Evolutionary conservation across 148 eudicot genomes (phyloP).

Genomic region (Rhododendron henanense): DNA sequence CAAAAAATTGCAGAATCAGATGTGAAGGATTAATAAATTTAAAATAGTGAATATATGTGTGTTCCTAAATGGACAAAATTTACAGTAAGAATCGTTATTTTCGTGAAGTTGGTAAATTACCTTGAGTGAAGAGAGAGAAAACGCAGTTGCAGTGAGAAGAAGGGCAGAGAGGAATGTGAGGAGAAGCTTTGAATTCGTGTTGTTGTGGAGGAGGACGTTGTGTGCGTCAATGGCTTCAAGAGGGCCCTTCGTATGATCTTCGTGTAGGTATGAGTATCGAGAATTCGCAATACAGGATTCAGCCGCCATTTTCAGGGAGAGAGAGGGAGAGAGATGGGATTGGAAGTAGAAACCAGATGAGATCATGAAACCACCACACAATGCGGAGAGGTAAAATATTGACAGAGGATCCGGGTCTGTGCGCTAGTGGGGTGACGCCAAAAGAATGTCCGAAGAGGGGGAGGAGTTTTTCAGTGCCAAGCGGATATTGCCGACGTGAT

Average conservation of each 20-base stretch:
- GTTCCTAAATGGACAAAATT: not conserved
- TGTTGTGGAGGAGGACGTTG: conserved; percentile 29
- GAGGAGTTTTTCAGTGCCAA: no score
- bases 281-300: conserved; percentile 25
- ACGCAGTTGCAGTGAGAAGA: conserved; percentile 11
- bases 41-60: not conserved
- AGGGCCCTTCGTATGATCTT: conserved; percentile 30
- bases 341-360: no score
- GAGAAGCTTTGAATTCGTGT: conserved; percentile 8
- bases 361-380: no score
- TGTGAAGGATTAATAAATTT: not conserved
- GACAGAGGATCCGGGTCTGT: no score
- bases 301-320: conserved; percentile 15
- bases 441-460: no score
- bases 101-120: conserved; percentile 1
- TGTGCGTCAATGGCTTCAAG: conserved; percentile 52
- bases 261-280: conserved; percentile 49
- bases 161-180: conserved; percentile 9
- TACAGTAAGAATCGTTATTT: not conserved
- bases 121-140: conserved; percentile 16
- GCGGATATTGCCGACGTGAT: no score
- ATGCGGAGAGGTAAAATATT: no score
- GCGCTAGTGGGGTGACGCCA: no score
- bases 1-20: not conserved
- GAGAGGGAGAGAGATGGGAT: no score